Percentiles rank a stretch among this genome's conserved stretches.
Conservation (phyloP, 176 grass and related monocot species). For the Eragrostis curvula region DNA sequence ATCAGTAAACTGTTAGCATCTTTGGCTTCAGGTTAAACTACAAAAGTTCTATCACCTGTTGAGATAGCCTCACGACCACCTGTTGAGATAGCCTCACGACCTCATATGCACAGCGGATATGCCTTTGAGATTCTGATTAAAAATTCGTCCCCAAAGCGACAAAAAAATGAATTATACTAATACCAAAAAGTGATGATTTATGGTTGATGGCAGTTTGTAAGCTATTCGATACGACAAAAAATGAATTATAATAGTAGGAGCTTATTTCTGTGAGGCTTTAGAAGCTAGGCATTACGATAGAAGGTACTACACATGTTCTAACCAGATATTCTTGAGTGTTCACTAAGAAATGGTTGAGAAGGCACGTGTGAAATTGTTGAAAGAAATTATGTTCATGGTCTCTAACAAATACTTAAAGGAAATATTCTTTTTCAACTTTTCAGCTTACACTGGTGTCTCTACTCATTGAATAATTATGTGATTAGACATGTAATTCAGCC, state of each 20-base stretch:
- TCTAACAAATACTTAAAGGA: neutral
- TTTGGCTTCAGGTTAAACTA: neutral
- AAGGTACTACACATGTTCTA: neutral
- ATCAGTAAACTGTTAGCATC: neutral
- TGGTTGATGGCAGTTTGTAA: neutral
- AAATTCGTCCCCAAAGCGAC: neutral
- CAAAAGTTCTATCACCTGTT: neutral
- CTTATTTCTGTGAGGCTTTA: neutral
- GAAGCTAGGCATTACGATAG: neutral
- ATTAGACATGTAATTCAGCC: neutral
- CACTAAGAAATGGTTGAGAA: neutral
- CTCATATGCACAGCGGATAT: neutral
- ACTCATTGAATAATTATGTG: constrained; percentile 4
- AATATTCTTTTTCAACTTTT: neutral
- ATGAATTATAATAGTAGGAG: too few relatives aligned
- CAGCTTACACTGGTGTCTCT: neutral
- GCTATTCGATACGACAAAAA: too few relatives aligned
- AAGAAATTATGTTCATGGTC: neutral
- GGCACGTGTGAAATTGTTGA: neutral
- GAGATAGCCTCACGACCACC: neutral
- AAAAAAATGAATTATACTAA: neutral
- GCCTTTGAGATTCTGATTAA: neutral
- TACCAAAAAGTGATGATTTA: neutral
- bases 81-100: too few relatives aligned
- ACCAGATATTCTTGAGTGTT: neutral